These are phyloP conservation scores for Bauhinia variegata DNA, from an alignment of 306 rosid species.

Conservation along the genomic window DNA sequence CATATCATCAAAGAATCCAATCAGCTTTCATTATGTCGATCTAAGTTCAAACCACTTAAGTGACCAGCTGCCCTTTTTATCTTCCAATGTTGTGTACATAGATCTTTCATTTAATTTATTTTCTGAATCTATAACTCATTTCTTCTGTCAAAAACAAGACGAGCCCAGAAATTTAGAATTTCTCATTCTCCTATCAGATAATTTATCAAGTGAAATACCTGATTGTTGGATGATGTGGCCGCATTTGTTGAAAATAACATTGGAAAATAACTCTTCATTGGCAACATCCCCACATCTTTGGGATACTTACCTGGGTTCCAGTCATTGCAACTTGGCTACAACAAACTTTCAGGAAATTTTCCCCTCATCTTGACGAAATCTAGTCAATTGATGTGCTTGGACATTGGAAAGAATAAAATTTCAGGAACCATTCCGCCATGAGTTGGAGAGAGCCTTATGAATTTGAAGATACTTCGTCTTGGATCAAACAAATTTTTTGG, in stretches of 20 bases:
- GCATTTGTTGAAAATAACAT: neutral
- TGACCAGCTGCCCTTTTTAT: neutral
- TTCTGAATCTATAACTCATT: neutral
- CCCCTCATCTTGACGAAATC: neutral
- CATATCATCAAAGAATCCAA: neutral
- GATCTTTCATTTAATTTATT: conserved; percentile 1
- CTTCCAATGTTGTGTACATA: neutral
- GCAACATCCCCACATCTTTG: conserved; percentile 20
- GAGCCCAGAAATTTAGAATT: neutral
- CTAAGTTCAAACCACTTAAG: conserved; percentile 17
- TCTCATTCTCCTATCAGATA: conserved; percentile 14
- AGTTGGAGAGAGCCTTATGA: conserved; percentile 19
- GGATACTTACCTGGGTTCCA: neutral
- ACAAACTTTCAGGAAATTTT: neutral
- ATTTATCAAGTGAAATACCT: conserved; percentile 10
- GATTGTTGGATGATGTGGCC: conserved; percentile 23
- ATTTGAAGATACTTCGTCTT: conserved; percentile 32
- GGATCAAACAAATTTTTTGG: conserved; percentile 30
- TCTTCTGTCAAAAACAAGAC: conserved; percentile 2
- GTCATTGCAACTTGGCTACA: conserved; percentile 2
- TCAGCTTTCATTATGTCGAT: fast-evolving
- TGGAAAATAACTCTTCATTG: conserved; percentile 1
- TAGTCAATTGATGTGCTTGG: neutral
- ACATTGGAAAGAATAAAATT: neutral
- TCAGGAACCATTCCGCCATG: conserved; percentile 3